Percentiles rank a stretch among this genome's conserved stretches.
Evolutionary conservation across 768 basidiomycete genomes (phyloP).

Genomic region (Lactarius tabidus): DNA sequence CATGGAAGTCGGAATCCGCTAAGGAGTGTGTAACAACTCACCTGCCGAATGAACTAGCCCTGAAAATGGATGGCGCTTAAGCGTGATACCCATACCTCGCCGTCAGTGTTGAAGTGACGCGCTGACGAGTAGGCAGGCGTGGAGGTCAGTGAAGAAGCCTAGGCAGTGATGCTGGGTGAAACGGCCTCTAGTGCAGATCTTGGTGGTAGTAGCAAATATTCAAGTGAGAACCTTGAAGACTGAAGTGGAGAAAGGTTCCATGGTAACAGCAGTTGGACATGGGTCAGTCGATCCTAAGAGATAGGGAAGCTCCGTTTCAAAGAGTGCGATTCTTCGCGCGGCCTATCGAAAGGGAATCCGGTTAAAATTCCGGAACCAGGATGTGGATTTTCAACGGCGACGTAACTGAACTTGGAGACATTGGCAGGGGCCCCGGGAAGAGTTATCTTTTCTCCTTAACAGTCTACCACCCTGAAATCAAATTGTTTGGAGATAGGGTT

Average conservation of each 20-base stretch:
- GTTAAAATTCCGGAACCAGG: slow-evolving; percentile 76
- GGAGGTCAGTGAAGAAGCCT: slow-evolving; percentile 77
- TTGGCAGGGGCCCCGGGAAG: slow-evolving; percentile 70
- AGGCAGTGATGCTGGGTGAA: slow-evolving; percentile 69
- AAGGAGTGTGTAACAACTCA: slow-evolving; percentile 88
- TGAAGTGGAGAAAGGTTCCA: slow-evolving; percentile 87
- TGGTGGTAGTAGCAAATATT: slow-evolving; percentile 88
- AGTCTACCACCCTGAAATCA: slow-evolving; percentile 68
- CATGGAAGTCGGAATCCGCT: slow-evolving; percentile 84
- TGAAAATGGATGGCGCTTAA: slow-evolving; percentile 90
- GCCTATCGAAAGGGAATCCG: slow-evolving; percentile 68
- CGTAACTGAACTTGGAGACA: slow-evolving; percentile 58
- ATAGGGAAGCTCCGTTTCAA: slow-evolving; percentile 73
- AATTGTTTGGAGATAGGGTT: slow-evolving; percentile 72
- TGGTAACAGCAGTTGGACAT: slow-evolving; percentile 85
- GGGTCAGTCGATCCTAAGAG: slow-evolving; percentile 81
- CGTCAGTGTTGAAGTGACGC: slow-evolving; percentile 68
- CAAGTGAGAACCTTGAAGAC: slow-evolving; percentile 83
- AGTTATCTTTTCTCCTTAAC: slow-evolving; percentile 79
- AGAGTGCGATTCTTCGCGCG: slow-evolving; percentile 56
- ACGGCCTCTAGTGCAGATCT: slow-evolving; percentile 83
- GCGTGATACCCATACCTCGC: slow-evolving; percentile 82
- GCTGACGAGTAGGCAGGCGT: slow-evolving; percentile 74
- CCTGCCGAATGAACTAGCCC: slow-evolving; percentile 89
- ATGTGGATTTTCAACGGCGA: slow-evolving; percentile 67